These are phyloP conservation scores for Marasmius fiardii DNA, from an alignment of 1,284 basidiomycete genomes.

Conservation along the genomic window DNA sequence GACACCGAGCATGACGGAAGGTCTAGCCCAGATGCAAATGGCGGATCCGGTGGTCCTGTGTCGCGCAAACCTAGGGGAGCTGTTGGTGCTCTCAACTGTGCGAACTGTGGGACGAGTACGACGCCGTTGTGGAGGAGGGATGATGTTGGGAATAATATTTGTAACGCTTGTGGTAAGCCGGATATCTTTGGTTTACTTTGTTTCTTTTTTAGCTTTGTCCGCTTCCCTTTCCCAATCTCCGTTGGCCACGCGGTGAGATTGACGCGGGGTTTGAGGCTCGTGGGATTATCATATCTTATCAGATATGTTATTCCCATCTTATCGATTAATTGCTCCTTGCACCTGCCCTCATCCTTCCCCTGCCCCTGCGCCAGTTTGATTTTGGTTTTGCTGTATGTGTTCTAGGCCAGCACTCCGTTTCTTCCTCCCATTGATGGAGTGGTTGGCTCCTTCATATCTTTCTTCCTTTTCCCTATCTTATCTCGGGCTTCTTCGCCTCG, in stretches of 20 bases:
- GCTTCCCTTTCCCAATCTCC: neutral
- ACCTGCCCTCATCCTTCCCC: neutral
- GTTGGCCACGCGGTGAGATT: too few relatives aligned
- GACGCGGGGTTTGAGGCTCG: conserved; percentile 5
- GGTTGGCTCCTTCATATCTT: neutral
- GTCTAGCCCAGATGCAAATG: conserved; percentile 16
- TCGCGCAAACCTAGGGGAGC: conserved; percentile 30
- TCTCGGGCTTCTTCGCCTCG: neutral
- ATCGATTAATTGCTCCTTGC: conserved; percentile 15
- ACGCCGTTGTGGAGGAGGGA: conserved; percentile 93
- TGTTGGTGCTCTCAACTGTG: conserved; percentile 85
- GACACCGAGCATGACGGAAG: conserved; percentile 19
- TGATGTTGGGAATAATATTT: conserved; percentile 90
- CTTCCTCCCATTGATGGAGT: neutral
- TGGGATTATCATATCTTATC: conserved; percentile 18
- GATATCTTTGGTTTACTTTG: neutral
- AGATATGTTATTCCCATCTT: conserved; percentile 15
- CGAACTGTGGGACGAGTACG: conserved; percentile 91
- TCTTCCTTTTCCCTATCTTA: neutral
- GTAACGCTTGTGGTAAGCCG: conserved; percentile 89
- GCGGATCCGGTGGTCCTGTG: conserved; percentile 17
- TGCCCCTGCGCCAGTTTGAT: too few relatives aligned
- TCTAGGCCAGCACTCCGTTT: neutral
- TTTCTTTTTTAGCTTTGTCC: neutral
- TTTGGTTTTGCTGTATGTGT: neutral